A percentile compares a stretch with the other conserved stretches of the same genome.
Evolutionary conservation across 306 rosid genomes (phyloP).

Genomic region (Rosa lucieae): DNA sequence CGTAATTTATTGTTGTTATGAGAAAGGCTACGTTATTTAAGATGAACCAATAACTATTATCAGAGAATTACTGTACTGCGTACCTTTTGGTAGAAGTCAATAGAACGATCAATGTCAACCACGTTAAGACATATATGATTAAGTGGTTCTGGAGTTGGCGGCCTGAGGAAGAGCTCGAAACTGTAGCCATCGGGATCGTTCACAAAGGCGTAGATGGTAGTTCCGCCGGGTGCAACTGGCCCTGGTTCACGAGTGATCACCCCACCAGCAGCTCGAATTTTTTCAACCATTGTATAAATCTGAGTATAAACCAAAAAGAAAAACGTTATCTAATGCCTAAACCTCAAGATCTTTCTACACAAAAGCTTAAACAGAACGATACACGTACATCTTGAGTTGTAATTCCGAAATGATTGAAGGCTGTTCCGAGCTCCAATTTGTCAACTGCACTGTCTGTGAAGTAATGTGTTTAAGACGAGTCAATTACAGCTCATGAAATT

Average conservation of each 20-base stretch:
- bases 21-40: neutral
- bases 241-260: neutral
- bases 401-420: slow-evolving; percentile 66
- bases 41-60: neutral
- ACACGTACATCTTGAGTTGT: slow-evolving; percentile 33
- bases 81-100: slow-evolving; percentile 2
- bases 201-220: neutral
- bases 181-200: neutral
- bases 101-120: neutral
- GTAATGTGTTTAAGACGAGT: neutral
- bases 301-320: neutral
- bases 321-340: neutral
- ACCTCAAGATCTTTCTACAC: neutral
- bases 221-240: neutral
- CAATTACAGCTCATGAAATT: no score
- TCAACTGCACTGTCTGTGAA: neutral
- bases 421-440: slow-evolving; percentile 52
- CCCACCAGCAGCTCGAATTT: slow-evolving; percentile 15
- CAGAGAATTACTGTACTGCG: neutral
- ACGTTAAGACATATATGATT: neutral
- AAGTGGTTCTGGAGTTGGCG: neutral
- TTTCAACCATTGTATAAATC: slow-evolving; percentile 8
- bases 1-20: no score
- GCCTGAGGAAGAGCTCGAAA: no score
- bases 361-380: neutral